Percentiles rank a stretch among this genome's conserved stretches.
These are phyloP conservation scores for Exophiala xenobiotica DNA, from an alignment of 2,329 filamentous ascomycete genomes.

Conservation along the genomic window DNA sequence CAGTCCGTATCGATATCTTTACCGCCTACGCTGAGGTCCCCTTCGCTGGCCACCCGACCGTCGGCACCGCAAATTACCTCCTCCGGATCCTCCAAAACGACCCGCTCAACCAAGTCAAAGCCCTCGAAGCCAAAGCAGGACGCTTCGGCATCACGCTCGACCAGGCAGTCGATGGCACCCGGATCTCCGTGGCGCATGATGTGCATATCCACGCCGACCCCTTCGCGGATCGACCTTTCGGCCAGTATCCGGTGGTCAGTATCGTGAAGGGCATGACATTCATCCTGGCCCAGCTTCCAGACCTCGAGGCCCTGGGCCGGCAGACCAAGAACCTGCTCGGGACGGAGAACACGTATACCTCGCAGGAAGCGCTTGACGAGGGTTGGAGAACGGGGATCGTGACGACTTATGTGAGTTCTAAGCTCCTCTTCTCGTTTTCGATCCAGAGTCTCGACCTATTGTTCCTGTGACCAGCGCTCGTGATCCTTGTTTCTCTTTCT, in stretches of 20 bases:
- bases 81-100: conserved; percentile 24
- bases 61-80: conserved; percentile 55
- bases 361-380: conserved; percentile 34
- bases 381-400: conserved; percentile 36
- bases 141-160: conserved; percentile 11
- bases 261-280: conserved; percentile 53
- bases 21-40: conserved; percentile 52
- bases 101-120: conserved; percentile 4
- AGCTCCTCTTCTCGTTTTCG: conserved; percentile 29
- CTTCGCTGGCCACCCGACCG: conserved; percentile 60
- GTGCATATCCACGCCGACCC: conserved; percentile 36
- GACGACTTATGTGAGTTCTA: conserved; percentile 32
- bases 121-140: conserved; percentile 18
- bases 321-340: conserved; percentile 29
- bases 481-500: too few species aligned
- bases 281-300: conserved; percentile 61
- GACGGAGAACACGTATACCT: conserved; percentile 31
- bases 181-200: conserved; percentile 39
- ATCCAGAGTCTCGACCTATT: too few species aligned
- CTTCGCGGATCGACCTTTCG: conserved; percentile 22
- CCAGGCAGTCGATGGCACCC: conserved; percentile 25
- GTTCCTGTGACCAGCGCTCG: too few species aligned
- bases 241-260: conserved; percentile 33
- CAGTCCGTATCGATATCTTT: conserved; percentile 56
- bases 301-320: conserved; percentile 57